These are phyloP conservation scores for Corrigiola litoralis DNA, from an alignment of 179 eudicot species.

Conservation along the genomic window DNA sequence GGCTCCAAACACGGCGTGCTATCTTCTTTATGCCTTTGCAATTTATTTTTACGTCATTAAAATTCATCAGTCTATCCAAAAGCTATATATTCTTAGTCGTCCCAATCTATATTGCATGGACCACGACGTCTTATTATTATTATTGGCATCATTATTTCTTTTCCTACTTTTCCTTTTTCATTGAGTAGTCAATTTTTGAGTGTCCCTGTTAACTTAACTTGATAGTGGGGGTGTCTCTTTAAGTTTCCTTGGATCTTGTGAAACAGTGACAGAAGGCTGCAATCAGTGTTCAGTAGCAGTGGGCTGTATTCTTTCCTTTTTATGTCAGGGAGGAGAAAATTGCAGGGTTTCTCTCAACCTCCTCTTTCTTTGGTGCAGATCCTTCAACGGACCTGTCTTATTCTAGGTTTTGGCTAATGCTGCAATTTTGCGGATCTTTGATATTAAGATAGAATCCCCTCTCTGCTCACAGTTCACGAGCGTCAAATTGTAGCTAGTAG, in stretches of 20 bases:
- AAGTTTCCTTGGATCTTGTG: conserved; percentile 20
- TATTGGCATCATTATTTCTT: neutral
- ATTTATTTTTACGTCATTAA: neutral
- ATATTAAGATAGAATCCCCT: no score
- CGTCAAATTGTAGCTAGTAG: no score
- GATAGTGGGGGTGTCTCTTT: conserved; percentile 4
- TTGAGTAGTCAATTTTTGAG: conserved; percentile 22
- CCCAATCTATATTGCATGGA: neutral
- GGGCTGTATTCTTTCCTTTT: conserved; percentile 4
- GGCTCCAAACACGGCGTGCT: conserved; percentile 15
- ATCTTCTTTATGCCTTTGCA: neutral
- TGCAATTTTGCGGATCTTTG: neutral
- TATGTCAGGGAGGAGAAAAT: neutral
- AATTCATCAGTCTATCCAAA: neutral
- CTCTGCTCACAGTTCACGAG: no score
- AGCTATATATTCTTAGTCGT: neutral
- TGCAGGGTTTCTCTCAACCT: neutral
- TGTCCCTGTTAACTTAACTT: conserved; percentile 10
- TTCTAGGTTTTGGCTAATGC: conserved; percentile 1
- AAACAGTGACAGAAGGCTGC: conserved; percentile 7
- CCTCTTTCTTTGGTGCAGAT: neutral
- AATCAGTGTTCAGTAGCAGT: neutral
- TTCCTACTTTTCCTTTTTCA: neutral
- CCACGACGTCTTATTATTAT: neutral
- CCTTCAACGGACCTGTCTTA: conserved; percentile 2